phyloP scores from a whole-genome alignment of 2,329 filamentous ascomycete genomes.

The Ceratocystis cacaofunesta region DNA sequence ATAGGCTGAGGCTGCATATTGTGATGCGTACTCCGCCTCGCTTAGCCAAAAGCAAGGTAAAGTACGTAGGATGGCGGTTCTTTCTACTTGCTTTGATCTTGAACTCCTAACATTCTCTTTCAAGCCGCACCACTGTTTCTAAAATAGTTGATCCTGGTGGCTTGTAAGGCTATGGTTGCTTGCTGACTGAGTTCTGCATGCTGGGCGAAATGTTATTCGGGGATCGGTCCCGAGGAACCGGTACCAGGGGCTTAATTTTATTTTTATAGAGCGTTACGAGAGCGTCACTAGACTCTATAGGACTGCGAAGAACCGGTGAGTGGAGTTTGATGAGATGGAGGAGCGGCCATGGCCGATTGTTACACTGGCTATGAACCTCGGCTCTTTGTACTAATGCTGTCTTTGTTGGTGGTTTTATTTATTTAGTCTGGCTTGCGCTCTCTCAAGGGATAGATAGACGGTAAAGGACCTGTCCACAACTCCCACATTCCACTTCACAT shows the following conservation, averaged over 20 bases:
- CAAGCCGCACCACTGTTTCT: background rate
- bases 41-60: background rate
- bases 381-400: background rate
- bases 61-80: background rate
- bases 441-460: background rate
- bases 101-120: background rate
- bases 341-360: background rate
- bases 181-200: background rate
- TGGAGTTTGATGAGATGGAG: background rate
- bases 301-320: background rate
- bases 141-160: background rate
- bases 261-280: no score
- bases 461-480: background rate
- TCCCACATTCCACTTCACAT: background rate
- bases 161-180: background rate
- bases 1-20: background rate
- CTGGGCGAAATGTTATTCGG: background rate
- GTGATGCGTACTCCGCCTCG: background rate
- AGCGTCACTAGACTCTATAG: no score
- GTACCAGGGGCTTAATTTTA: no score
- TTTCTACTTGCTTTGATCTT: background rate
- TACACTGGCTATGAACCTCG: background rate
- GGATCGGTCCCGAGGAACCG: no score
- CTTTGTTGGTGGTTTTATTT: background rate
- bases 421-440: background rate